These are phyloP conservation scores for Rhizophagus prolifer DNA, from an alignment of 192 early-diverging fungal genomes.

Conservation along the genomic window DNA sequence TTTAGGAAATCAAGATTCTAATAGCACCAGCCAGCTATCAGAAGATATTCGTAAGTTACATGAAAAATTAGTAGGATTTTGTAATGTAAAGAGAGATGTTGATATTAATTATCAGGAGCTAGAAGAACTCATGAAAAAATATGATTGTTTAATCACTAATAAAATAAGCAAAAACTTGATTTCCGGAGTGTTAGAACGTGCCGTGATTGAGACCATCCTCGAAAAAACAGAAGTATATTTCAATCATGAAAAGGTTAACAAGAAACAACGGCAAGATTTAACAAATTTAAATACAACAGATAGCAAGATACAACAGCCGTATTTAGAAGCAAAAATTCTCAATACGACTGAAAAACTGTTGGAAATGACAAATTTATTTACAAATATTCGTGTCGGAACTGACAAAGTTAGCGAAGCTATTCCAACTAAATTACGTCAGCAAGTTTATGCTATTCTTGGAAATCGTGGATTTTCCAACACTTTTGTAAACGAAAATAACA, in stretches of 20 bases:
- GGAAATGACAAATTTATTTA: neutral
- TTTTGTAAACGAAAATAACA: neutral
- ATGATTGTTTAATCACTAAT: neutral
- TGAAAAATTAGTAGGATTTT: neutral
- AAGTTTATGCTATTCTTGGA: conserved; percentile 25
- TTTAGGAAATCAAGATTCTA: conserved; percentile 1
- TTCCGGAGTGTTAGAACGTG: neutral
- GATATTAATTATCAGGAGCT: neutral
- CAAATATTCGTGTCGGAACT: neutral
- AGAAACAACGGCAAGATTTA: neutral
- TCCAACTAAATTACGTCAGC: conserved; percentile 9
- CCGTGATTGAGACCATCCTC: neutral
- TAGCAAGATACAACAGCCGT: neutral
- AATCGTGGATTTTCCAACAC: conserved; percentile 9
- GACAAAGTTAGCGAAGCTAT: neutral
- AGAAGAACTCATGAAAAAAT: neutral
- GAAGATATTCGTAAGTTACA: neutral
- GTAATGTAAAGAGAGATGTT: neutral
- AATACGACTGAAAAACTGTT: neutral
- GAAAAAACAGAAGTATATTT: neutral
- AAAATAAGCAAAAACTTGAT: neutral
- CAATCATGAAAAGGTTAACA: neutral
- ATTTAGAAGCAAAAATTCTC: neutral
- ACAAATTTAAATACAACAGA: no score
- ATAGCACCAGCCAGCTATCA: neutral